phyloP scores from a whole-genome alignment of 768 basidiomycete genomes.

The Chalciporus piperatus region DNA sequence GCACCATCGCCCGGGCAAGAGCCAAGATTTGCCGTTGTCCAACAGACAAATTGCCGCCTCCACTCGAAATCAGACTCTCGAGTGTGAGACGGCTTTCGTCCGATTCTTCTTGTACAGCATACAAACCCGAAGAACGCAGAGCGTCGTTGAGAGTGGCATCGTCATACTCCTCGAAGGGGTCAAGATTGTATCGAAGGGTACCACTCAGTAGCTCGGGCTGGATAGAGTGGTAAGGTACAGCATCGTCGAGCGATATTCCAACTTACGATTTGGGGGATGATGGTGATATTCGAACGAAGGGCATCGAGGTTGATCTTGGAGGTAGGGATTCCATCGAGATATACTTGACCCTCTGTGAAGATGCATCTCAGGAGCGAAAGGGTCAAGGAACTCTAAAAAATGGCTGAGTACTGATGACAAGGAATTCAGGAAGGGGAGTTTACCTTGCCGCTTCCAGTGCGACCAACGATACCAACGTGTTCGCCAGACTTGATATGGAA shows the following conservation, averaged over 20 bases:
- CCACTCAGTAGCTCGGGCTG: constrained; percentile 55
- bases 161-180: constrained; percentile 55
- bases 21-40: constrained; percentile 62
- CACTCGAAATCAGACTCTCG: constrained; percentile 43
- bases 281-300: constrained; percentile 51
- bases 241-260: neutral
- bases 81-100: constrained; percentile 40
- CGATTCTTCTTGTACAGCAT: constrained; percentile 36
- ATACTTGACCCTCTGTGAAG: constrained; percentile 49
- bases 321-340: constrained; percentile 48
- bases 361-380: constrained; percentile 55
- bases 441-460: constrained; percentile 57
- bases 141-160: constrained; percentile 51
- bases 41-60: constrained; percentile 49
- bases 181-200: constrained; percentile 55
- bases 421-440: no score
- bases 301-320: constrained; percentile 50
- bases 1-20: constrained; percentile 55
- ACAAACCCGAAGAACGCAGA: constrained; percentile 46
- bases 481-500: constrained; percentile 56
- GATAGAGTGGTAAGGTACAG: neutral
- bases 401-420: no score
- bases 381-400: constrained; percentile 45
- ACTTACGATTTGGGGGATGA: constrained; percentile 56
- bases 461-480: constrained; percentile 59